Base-by-base conservation (phyloP, 176 grass and related monocot species). In the Dactylis glomerata region DNA sequence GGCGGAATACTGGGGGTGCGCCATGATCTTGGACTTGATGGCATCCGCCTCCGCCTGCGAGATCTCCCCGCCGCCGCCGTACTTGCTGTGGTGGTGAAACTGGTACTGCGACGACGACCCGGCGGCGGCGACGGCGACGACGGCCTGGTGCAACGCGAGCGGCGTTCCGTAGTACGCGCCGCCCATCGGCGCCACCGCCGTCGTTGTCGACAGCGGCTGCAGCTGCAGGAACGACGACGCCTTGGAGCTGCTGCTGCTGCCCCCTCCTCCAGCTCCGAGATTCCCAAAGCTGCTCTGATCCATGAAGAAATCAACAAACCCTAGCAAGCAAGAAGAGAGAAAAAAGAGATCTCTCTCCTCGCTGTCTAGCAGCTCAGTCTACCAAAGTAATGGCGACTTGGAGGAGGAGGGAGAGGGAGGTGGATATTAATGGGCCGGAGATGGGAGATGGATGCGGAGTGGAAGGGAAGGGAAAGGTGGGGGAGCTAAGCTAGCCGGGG, bases 1-100 rank as follows among this genome's bases (percentile, higher is more conserved):
- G 32, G 84, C 81, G 20, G 93, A 89, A 75, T 96, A 99, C 68
- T 92, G 93, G 8, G 97, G 97, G 73, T 99, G 93, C 57, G 93
- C 91, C 51, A 94, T 87, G 88, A 99, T 96, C 93, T 96, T 96
- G 82, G 93, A 81, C 92, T 94, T 99, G 38, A 96, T 87, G 58
- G 77, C 64, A 1, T 91, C 86, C 52, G 69, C 89, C 80, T 95
- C 91, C 73, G 77, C 83, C 57, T 64, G 72, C 65, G 88, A 89
- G 79, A 86, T 88, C 91, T 95, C 88, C 37, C 38, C 64, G 28
- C 62, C 69, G 7, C 10, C 37, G 37, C 52, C 74, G 70, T 80
- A 27, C 84, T 70, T 88, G 40, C 36, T 31, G 82, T 49, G 19
- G 59, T 75, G 8, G 71, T 77, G 83, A 44, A 74, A 68, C 59